phyloP scores from a whole-genome alignment of 371 early-diverging fungal genomes.

The Mortierella sp. region DNA sequence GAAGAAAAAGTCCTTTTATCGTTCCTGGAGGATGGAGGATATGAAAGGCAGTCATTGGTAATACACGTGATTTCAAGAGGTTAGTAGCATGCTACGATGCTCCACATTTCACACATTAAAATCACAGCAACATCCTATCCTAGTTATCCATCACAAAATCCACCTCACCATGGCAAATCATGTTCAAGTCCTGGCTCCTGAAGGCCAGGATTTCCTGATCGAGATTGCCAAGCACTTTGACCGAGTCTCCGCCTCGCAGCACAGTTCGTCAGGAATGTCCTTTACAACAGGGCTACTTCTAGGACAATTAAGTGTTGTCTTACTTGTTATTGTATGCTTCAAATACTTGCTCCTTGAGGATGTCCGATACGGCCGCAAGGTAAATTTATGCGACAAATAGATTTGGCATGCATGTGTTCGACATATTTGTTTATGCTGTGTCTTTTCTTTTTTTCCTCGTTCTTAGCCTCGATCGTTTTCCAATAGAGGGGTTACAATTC shows the following conservation, averaged over 20 bases:
- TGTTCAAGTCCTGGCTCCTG: slow-evolving; percentile 38
- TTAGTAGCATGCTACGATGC: too few relatives aligned
- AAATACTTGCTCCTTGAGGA: slow-evolving; percentile 76
- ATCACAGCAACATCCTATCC: too few relatives aligned
- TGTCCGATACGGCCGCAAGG: slow-evolving; percentile 63
- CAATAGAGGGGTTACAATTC: slow-evolving; percentile 47
- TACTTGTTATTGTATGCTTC: slow-evolving; percentile 67
- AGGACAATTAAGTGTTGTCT: slow-evolving; percentile 70
- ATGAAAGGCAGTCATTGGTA: too few relatives aligned
- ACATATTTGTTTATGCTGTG: neutral
- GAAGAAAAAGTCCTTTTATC: too few relatives aligned
- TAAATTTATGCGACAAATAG: neutral
- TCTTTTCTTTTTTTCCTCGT: neutral
- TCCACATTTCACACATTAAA: neutral
- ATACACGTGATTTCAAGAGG: too few relatives aligned
- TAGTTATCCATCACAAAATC: neutral
- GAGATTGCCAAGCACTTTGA: slow-evolving; percentile 43
- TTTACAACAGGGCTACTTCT: slow-evolving; percentile 72
- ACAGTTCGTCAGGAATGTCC: slow-evolving; percentile 56
- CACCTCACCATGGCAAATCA: slow-evolving; percentile 28
- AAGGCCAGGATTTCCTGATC: slow-evolving; percentile 42
- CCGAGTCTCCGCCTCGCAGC: slow-evolving; percentile 17
- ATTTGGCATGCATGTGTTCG: neutral
- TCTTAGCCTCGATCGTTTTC: slow-evolving; percentile 45
- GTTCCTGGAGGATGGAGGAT: too few relatives aligned